These are phyloP conservation scores for Colletotrichum sp. DNA, from an alignment of 2,329 filamentous ascomycete genomes.

Conservation along the genomic window DNA sequence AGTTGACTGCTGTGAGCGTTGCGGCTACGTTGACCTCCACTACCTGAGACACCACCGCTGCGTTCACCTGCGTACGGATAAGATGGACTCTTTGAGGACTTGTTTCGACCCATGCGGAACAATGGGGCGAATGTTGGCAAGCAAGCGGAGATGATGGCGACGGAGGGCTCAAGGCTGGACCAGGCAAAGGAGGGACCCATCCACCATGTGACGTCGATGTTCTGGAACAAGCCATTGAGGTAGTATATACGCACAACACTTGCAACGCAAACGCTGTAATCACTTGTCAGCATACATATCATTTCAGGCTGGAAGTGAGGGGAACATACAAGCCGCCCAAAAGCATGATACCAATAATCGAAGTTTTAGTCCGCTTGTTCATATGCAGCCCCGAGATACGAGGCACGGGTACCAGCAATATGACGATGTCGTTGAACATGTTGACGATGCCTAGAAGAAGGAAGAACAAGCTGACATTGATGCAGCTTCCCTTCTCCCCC, in stretches of 20 bases:
- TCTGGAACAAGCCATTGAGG: not conserved
- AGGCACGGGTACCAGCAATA: slow-evolving; percentile 12
- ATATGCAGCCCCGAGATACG: slow-evolving; percentile 14
- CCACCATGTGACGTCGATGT: slow-evolving; percentile 6
- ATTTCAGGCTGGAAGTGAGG: no score
- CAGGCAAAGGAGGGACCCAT: slow-evolving; percentile 31
- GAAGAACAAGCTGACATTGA: slow-evolving; percentile 6
- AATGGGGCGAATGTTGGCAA: slow-evolving; percentile 41
- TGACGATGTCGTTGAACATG: slow-evolving; percentile 18
- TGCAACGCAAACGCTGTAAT: not conserved
- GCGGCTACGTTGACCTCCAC: not conserved
- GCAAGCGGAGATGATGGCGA: slow-evolving; percentile 42
- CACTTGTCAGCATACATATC: not conserved
- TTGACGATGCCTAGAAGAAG: not conserved
- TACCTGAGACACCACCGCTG: not conserved
- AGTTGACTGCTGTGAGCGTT: not conserved
- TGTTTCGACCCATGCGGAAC: not conserved
- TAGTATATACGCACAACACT: not conserved
- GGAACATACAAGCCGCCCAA: slow-evolving; percentile 13
- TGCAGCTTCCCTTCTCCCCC: not conserved
- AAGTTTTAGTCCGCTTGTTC: slow-evolving; percentile 7
- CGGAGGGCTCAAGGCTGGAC: slow-evolving; percentile 44
- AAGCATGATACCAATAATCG: slow-evolving; percentile 7
- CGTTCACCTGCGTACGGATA: not conserved
- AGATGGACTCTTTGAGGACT: not conserved